A percentile compares a stretch with the other conserved stretches of the same genome.
Conservation (phyloP, 2,329 filamentous ascomycete genomes). For the Stagonosporopsis vannaccii region DNA sequence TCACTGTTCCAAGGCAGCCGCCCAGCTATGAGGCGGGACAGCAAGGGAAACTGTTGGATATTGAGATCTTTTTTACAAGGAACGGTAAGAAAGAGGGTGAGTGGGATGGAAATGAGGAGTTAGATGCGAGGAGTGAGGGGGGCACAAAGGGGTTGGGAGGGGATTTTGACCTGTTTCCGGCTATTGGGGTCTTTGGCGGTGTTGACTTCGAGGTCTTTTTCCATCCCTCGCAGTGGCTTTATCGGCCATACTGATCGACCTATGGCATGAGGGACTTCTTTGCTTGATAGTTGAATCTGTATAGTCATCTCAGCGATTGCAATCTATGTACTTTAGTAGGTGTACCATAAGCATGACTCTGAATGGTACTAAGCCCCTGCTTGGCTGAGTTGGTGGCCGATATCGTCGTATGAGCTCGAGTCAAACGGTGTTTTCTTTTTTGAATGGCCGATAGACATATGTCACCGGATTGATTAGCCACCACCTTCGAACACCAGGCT, state of each 20-base stretch:
- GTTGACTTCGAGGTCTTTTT: constrained; percentile 73
- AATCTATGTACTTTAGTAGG: neutral
- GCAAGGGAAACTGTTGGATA: constrained; percentile 50
- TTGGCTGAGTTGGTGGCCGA: too few species aligned
- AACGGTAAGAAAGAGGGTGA: constrained; percentile 66
- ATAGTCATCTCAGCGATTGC: neutral
- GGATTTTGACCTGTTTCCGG: constrained; percentile 72
- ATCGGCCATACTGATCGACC: constrained; percentile 28
- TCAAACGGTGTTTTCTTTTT: too few species aligned
- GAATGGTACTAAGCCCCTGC: too few species aligned
- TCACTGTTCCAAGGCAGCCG: constrained; percentile 53
- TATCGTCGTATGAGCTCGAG: too few species aligned
- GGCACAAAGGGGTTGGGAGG: constrained; percentile 72
- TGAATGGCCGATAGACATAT: too few species aligned
- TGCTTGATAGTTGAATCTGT: neutral
- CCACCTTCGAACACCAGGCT: too few species aligned
- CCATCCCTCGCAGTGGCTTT: constrained; percentile 66
- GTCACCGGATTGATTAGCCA: too few species aligned
- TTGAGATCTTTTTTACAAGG: constrained; percentile 74
- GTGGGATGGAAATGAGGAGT: constrained; percentile 80
- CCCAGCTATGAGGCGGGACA: constrained; percentile 41
- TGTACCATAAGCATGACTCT: too few species aligned
- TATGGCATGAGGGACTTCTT: neutral
- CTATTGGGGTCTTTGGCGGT: constrained; percentile 74
- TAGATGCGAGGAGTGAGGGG: constrained; percentile 69